Conservation (phyloP, 305 asterid genomes). For the Ilex paraguariensis region DNA sequence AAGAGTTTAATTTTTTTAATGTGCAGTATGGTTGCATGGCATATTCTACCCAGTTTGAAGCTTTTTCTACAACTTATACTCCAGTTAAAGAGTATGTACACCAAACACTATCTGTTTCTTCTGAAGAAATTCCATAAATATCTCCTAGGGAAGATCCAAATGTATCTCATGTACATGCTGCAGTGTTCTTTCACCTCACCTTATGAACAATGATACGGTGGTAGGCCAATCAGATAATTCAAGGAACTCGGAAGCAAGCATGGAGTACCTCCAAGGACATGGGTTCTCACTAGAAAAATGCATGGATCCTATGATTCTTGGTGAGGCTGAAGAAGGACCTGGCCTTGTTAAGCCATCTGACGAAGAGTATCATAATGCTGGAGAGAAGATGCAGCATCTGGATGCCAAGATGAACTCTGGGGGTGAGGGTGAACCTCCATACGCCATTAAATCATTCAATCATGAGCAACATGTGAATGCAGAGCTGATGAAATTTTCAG, state of each 20-base stretch:
- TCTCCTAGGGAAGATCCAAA: neutral
- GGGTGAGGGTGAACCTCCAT: constrained; percentile 26
- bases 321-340: constrained; percentile 25
- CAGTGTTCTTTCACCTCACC: constrained; percentile 53
- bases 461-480: constrained; percentile 20
- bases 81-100: constrained; percentile 69
- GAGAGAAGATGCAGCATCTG: constrained; percentile 15
- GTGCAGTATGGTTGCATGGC: constrained; percentile 30
- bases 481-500: constrained; percentile 19
- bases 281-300: constrained; percentile 46
- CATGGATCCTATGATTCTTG: constrained; percentile 53
- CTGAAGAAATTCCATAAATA: neutral
- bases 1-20: constrained; percentile 7
- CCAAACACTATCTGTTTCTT: constrained; percentile 1
- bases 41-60: constrained; percentile 25
- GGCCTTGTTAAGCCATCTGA: constrained; percentile 20
- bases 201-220: constrained; percentile 22
- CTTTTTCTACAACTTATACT: constrained; percentile 32
- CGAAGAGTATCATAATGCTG: constrained; percentile 19
- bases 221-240: constrained; percentile 20
- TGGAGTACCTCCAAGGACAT: constrained; percentile 34
- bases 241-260: constrained; percentile 24
- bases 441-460: constrained; percentile 23
- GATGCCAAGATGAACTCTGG: constrained; percentile 11
- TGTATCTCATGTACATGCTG: constrained; percentile 18